Evolutionary conservation across 805 yeast species (phyloP), one percentile per base, ranked within the genome.

Genomic region (Deakozyma indianensis): DNA sequence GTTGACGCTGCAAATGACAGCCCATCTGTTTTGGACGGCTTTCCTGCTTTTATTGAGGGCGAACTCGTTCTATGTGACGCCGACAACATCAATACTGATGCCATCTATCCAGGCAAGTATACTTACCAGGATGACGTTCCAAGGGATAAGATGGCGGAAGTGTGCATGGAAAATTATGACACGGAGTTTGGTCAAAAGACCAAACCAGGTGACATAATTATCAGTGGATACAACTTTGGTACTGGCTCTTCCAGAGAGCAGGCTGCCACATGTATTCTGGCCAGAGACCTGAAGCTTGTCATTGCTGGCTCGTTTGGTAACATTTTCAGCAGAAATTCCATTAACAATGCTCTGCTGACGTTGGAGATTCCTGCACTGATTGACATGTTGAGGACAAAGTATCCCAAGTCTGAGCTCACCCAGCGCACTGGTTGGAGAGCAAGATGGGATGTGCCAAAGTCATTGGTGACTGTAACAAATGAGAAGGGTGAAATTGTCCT

Each of bases 151-250:
- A 92, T 92, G 99, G 98, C 98, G 28, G 83, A 90, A 65, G 98
- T 92, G 42, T 92, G 98, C 69, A 92, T 92, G 99, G 98, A 92
- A 67, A 92, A 92, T 69, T 92, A 92, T 65, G 99, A 92, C 64
- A 61, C 84, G 14, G 95, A 88, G 53, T 92, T 92, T 64, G 80
- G 83, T 47, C 51, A 65, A 24, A 88, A 86, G 70, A 83, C 94
- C 24, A 70, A 77, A 50, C 75, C 95, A 3, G 86, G 90, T 43
- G 99, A 92, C 63, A 87, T 92, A 54, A 75, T 92, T 47, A 76
- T 92, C 42, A 77, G 88, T 47, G 99, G 99, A 16, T 92, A 69
- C 71, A 92, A 92, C 63, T 92, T 92, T 61, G 99, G 99, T 55
- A 92, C 98, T 9, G 98, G 99, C 42, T 88, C 96, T 5, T 86